Percentiles rank a stretch among this genome's conserved stretches.
These are phyloP conservation scores for Tilletia horrida DNA, from an alignment of 1,284 basidiomycete genomes.

Conservation along the genomic window DNA sequence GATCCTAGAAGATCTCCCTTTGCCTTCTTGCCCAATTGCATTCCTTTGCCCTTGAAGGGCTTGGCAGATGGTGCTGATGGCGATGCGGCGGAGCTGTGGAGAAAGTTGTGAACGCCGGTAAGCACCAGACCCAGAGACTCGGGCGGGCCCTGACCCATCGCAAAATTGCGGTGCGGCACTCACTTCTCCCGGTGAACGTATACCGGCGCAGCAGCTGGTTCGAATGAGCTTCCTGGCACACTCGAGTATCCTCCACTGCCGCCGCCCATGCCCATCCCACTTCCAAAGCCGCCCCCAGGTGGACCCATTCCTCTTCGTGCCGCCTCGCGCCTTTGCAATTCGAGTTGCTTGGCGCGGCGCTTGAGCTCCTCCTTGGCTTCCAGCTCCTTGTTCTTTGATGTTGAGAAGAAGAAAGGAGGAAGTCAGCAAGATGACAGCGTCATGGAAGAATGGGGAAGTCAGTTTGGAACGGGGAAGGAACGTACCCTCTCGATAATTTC, in stretches of 20 bases:
- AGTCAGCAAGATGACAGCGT: neutral
- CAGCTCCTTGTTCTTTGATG: slow-evolving; percentile 85
- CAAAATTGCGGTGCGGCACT: neutral
- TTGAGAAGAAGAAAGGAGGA: neutral
- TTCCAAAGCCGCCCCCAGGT: slow-evolving; percentile 30
- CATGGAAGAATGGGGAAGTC: no score
- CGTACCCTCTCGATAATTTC: slow-evolving; percentile 91
- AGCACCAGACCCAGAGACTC: no score
- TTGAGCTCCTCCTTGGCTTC: slow-evolving; percentile 99
- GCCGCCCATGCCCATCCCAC: slow-evolving; percentile 16
- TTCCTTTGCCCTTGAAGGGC: slow-evolving; percentile 90
- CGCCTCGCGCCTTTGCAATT: slow-evolving; percentile 79
- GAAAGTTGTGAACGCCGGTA: no score
- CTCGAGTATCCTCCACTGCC: slow-evolving; percentile 14
- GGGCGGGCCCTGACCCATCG: no score
- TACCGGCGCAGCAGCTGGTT: slow-evolving; percentile 10
- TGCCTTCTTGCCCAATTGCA: slow-evolving; percentile 97
- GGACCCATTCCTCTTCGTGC: slow-evolving; percentile 38
- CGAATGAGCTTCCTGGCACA: slow-evolving; percentile 14
- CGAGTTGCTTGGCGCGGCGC: slow-evolving; percentile 92
- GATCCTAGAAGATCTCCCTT: slow-evolving; percentile 82
- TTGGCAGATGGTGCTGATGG: slow-evolving; percentile 54
- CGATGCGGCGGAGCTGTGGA: neutral
- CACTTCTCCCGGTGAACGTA: slow-evolving; percentile 13
- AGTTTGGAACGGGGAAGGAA: slow-evolving; percentile 28